Evolutionary conservation across 352 stramenopile genomes (phyloP).

Genomic region (Pythium graminicola): DNA sequence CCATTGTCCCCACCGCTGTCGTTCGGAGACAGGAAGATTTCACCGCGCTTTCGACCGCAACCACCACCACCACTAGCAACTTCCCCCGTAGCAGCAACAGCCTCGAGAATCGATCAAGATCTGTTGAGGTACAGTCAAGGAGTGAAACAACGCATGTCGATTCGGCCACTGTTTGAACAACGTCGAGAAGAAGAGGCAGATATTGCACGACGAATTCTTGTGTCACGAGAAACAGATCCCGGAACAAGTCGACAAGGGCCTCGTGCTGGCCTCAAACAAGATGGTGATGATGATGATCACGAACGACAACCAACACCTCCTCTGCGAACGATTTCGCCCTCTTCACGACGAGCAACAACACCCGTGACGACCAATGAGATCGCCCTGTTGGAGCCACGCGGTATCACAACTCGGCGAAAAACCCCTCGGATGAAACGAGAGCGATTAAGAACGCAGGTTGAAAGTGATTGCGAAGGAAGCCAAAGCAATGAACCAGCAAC

Average conservation of each 20-base stretch:
- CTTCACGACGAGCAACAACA: constrained; percentile 8
- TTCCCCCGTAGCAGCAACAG: constrained; percentile 26
- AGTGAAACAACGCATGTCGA: constrained; percentile 49
- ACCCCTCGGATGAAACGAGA: constrained; percentile 1
- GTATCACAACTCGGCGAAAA: not conserved
- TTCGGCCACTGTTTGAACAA: constrained; percentile 67
- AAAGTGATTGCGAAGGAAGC: not conserved
- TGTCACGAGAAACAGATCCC: constrained; percentile 15
- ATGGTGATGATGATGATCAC: not conserved
- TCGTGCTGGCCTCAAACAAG: not conserved
- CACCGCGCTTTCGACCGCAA: constrained; percentile 31
- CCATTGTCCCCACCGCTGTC: not conserved
- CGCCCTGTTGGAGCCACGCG: not conserved
- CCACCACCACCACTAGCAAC: constrained; percentile 14
- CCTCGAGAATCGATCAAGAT: constrained; percentile 42
- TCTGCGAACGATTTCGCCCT: not conserved
- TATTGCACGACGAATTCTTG: constrained; percentile 22
- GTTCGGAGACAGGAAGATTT: constrained; percentile 8
- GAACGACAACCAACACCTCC: not conserved
- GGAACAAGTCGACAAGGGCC: not conserved
- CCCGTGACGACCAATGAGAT: constrained; percentile 16
- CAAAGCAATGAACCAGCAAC: not conserved
- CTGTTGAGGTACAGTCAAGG: constrained; percentile 58
- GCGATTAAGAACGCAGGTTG: not conserved
- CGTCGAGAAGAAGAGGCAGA: constrained; percentile 37